Evolutionary conservation across 2,329 filamentous ascomycete species (phyloP), one percentile per base, ranked within the genome.

Genomic region (Niveomyces coronatus): DNA sequence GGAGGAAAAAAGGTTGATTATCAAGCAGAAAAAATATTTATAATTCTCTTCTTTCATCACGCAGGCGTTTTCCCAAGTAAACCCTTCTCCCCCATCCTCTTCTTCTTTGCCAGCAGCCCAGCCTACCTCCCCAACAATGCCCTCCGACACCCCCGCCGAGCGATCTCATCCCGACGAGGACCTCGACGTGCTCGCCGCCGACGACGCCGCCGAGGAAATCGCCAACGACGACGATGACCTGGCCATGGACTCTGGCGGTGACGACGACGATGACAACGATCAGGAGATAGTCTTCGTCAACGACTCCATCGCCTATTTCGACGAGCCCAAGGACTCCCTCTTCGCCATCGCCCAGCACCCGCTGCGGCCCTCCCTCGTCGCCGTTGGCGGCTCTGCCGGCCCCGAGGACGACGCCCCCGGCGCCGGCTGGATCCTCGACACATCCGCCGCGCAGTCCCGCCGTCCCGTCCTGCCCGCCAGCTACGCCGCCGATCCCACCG

Each of bases 261-360:
- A 84, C 20, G 71, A 70, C 31, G 74, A 73, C 31, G 72, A 79
- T 38, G 81, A 84, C 20, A 71, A 70, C 31, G 74, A 73, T 31
- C 72, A 79, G 49, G 85, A 91, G 57, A 77, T 95, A 29, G 64
- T 76, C 29, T 70, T 96, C 6, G 77, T 91, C 45, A 98, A 96
- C 68, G 89, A 98, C 69, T 93, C 86, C 47, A 70, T 81, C 48
- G 89, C 86, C 43, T 89, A 94, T 67, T 95, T 96, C 55, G 91
- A 96, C 66, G 62, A 65, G 24, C 86, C 95, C 66, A 82, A 79
- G 50, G 87, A 95, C 70, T 88, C 82, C 44, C 83, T 98, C 53
- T 98, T 95, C 67, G 79, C 85, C 62, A 91, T 98, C 57, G 86
- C 89, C 14, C 86, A 94, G 57, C 91, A 98, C 58, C 91, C 91